Evolutionary conservation across 441 rosid species (phyloP).

Genomic region (Bruguiera hainesii): DNA sequence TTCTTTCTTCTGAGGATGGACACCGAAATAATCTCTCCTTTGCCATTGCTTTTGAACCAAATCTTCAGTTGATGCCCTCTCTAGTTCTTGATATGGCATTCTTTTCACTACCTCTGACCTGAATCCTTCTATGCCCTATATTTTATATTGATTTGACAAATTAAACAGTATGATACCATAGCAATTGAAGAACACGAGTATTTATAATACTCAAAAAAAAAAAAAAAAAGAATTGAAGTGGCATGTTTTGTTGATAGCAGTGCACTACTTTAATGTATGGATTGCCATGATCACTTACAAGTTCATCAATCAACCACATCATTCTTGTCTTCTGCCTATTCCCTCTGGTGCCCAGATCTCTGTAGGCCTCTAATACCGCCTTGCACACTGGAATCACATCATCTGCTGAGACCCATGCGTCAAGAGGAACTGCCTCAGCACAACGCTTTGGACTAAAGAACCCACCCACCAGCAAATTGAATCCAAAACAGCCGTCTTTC

Average conservation of each 20-base stretch:
- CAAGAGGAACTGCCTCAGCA: conserved; percentile 86
- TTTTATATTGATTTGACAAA: neutral
- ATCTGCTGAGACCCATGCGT: conserved; percentile 87
- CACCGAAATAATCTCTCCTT: conserved; percentile 78
- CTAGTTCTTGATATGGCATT: conserved; percentile 60
- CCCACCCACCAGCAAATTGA: conserved; percentile 91
- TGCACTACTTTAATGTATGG: neutral
- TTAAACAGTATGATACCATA: neutral
- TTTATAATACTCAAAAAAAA: neutral
- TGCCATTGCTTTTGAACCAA: conserved; percentile 71
- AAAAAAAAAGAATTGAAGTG: neutral
- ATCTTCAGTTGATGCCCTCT: conserved; percentile 62
- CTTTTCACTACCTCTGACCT: conserved; percentile 71
- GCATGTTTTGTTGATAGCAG: neutral
- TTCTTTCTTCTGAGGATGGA: conserved; percentile 81
- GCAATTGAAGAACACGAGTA: neutral
- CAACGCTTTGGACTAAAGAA: conserved; percentile 87
- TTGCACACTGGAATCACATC: conserved; percentile 68
- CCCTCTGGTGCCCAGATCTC: conserved; percentile 89
- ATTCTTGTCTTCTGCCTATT: conserved; percentile 91
- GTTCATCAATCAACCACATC: conserved; percentile 98
- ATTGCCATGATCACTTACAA: conserved; percentile 43
- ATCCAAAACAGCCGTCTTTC: conserved; percentile 70
- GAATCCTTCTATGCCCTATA: conserved; percentile 84
- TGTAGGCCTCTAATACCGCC: conserved; percentile 74